These are phyloP conservation scores for Tetraselmis striata DNA, from an alignment of 139 green algal genomes.

Conservation along the genomic window DNA sequence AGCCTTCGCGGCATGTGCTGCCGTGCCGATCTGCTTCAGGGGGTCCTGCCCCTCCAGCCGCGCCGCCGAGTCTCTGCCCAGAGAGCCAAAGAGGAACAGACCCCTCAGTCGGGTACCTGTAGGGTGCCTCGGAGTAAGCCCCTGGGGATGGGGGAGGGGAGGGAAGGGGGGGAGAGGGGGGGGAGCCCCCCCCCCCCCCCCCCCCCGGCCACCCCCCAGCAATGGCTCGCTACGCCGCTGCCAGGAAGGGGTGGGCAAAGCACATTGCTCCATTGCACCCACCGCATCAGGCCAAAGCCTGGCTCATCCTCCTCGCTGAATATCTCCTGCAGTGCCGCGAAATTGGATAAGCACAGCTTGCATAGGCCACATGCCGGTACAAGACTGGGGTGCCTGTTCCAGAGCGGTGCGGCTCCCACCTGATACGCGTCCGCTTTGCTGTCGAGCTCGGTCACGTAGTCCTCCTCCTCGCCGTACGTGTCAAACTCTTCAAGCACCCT, in stretches of 20 bases:
- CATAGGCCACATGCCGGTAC: too few species aligned
- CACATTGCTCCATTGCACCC: too few species aligned
- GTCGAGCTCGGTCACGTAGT: conserved; percentile 10
- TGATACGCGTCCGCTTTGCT: background rate
- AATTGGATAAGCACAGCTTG: too few species aligned
- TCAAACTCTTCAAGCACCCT: conserved; percentile 68
- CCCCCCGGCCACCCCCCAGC: background rate
- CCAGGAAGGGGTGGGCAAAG: too few species aligned
- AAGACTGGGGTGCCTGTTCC: too few species aligned
- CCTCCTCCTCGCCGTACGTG: conserved; percentile 30
- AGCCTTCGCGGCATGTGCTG: background rate
- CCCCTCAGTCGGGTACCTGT: too few species aligned
- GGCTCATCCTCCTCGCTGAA: background rate
- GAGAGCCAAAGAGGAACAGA: too few species aligned
- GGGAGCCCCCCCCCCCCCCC: background rate
- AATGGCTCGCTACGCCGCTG: too few species aligned
- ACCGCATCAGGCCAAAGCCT: background rate
- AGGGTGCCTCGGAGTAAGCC: too few species aligned
- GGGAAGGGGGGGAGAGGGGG: too few species aligned
- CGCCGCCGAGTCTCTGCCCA: background rate
- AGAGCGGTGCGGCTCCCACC: background rate
- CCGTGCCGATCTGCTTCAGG: background rate
- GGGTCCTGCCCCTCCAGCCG: background rate
- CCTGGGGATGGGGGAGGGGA: too few species aligned
- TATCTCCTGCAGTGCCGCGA: background rate